A percentile compares a stretch with the other conserved stretches of the same genome.
Conservation (phyloP, 495 filamentous ascomycete species). For the Aspergillus affinis region DNA sequence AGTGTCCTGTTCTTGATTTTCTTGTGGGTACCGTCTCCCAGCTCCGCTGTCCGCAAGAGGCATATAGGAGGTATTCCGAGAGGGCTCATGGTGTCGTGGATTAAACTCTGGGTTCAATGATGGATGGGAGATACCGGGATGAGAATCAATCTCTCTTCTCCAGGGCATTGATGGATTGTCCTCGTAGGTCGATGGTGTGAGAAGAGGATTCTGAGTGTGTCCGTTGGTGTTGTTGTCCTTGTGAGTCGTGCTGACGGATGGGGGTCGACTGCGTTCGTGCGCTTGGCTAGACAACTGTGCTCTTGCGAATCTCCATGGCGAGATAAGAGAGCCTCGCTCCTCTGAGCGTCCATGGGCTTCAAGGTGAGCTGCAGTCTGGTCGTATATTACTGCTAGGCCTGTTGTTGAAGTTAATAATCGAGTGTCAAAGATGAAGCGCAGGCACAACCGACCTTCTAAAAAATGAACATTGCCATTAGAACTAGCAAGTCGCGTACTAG, state of each 20-base stretch:
- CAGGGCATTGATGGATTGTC: not conserved
- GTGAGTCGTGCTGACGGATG: not conserved
- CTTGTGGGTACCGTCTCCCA: no score
- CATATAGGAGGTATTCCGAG: no score
- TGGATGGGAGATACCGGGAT: no score
- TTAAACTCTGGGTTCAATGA: no score
- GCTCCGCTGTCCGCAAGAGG: no score
- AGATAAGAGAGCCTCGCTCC: not conserved
- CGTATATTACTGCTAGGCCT: constrained; percentile 10
- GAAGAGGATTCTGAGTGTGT: not conserved
- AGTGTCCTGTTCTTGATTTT: no score
- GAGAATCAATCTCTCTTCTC: no score
- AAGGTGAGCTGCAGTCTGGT: constrained; percentile 4
- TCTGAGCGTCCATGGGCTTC: not conserved
- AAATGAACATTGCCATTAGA: constrained; percentile 7
- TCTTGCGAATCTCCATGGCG: no score
- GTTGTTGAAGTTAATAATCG: no score
- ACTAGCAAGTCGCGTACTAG: constrained; percentile 5
- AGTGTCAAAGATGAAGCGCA: not conserved
- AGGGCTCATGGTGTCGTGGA: no score
- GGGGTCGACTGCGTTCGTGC: no score
- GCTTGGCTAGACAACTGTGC: no score
- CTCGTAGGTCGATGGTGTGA: constrained; percentile 9
- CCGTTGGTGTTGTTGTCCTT: not conserved
- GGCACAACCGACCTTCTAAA: constrained; percentile 3